These are phyloP conservation scores for Malbranchea zuffiana DNA, from an alignment of 2,329 filamentous ascomycete genomes.

Conservation along the genomic window DNA sequence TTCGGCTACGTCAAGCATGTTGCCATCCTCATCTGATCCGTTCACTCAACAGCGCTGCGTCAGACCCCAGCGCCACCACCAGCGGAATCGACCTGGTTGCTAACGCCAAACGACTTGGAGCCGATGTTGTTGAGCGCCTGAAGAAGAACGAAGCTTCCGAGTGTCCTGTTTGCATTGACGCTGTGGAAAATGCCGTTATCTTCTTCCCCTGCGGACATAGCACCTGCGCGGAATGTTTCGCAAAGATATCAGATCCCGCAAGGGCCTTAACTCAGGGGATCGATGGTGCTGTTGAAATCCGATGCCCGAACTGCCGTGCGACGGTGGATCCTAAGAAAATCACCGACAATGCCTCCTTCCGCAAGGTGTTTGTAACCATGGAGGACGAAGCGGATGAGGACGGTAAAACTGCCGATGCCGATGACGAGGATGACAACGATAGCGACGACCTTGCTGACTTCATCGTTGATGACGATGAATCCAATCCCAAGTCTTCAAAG, in stretches of 20 bases:
- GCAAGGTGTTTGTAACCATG: constrained; percentile 57
- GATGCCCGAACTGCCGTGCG: constrained; percentile 67
- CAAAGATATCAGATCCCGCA: constrained; percentile 54
- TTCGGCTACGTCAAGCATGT: constrained; percentile 69
- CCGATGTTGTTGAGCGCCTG: constrained; percentile 56
- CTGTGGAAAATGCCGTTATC: constrained; percentile 60
- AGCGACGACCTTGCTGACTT: constrained; percentile 42
- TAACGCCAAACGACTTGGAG: constrained; percentile 51
- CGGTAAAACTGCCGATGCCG: constrained; percentile 23
- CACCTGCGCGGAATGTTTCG: constrained; percentile 66
- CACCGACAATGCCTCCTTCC: constrained; percentile 65
- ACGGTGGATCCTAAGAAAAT: constrained; percentile 55
- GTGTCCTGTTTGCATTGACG: constrained; percentile 75
- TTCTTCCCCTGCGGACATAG: constrained; percentile 76
- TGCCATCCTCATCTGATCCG: constrained; percentile 64
- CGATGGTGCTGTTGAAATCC: constrained; percentile 42
- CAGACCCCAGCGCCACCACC: constrained; percentile 31
- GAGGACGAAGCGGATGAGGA: constrained; percentile 33
- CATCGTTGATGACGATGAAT: constrained; percentile 37
- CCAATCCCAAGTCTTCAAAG: constrained; percentile 18
- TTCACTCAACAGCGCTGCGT: constrained; percentile 47
- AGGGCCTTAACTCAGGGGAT: constrained; percentile 49
- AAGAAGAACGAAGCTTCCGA: constrained; percentile 54
- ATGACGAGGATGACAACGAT: constrained; percentile 34
- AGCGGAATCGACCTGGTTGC: constrained; percentile 47